Evolutionary conservation across 208 protist genomes (phyloP).

Genomic region (Acanthamoeba culbertsoni): DNA sequence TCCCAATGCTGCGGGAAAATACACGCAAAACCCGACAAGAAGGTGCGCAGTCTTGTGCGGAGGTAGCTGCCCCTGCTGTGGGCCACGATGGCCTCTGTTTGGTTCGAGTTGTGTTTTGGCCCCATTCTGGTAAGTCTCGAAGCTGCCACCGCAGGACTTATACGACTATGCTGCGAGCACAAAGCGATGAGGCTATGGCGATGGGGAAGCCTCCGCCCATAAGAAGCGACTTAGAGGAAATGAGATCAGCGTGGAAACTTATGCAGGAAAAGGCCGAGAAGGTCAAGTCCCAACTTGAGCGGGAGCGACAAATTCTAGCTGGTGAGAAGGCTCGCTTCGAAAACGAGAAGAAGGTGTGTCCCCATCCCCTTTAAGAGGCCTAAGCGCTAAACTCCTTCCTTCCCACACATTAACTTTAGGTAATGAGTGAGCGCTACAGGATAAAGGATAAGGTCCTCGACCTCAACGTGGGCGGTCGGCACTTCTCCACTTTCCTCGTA

Average conservation of each 20-base stretch:
- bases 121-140: too few species aligned
- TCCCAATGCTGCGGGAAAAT: not conserved
- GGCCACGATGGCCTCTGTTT: not conserved
- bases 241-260: not conserved
- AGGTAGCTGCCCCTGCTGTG: not conserved
- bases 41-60: not conserved
- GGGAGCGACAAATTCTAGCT: not conserved
- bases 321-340: not conserved
- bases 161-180: too few species aligned
- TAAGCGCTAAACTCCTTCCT: too few species aligned
- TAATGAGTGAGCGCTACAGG: conserved; percentile 15
- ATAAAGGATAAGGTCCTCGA: not conserved
- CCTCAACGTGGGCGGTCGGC: not conserved
- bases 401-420: not conserved
- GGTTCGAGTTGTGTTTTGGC: too few species aligned
- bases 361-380: too few species aligned
- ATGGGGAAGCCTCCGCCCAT: not conserved
- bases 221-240: not conserved
- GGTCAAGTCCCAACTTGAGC: not conserved
- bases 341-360: not conserved
- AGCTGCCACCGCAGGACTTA: too few species aligned
- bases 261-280: not conserved
- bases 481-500: conserved; percentile 23
- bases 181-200: not conserved
- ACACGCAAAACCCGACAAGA: not conserved